Base-by-base conservation (phyloP, 495 filamentous ascomycete genomes). In the Lepidopterella palustris region DNA sequence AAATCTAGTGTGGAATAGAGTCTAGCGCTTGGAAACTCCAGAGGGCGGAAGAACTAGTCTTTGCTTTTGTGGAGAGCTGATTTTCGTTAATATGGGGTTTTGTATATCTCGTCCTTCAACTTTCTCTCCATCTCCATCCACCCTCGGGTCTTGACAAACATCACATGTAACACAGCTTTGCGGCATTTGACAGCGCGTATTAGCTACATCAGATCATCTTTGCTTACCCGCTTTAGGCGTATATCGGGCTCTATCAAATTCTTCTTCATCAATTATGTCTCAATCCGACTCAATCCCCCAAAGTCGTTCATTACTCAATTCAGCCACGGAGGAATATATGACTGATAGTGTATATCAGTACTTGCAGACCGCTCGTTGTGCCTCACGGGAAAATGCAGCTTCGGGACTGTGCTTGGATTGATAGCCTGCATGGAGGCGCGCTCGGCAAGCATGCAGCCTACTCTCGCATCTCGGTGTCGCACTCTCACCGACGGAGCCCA, bases 391-490 rank as follows among this genome's bases (percentile, higher is more conserved):
- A 13, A 15, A 21, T 3, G 23, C 23, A 50, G 47, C 47, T 11
- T 50, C 24, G 47, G 25, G 47, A 24, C 47, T 50, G 47, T 50
- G 47, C 47, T 15, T 25, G 47, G 45, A 50, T 50, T 24, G 15
- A 27, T 13, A 8, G 24, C 47, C 47, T 50, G 47, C 47, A 50
- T 50, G 26, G 26, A 50, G 20, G 47, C n/a, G 35, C 47, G 47
- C 47, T 50, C 47, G 47, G 47, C 47, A 50, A 27, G 21, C 47
- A 50, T 50, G 47, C 47, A 50, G 47, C 47, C 21, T 27, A 50
- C 47, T 50, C 20, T 15, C 47, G 35, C 47, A 50, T 50, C 47
- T 27, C 25, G 25, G 20, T 11, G 25, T 27, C 23, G 21, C 47
- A 27, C 47, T 15, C 47, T 27, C 47, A 50, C 21, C 45, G 45